These are phyloP conservation scores for Davidsoniella neocaledoniae DNA, from an alignment of 2,329 filamentous ascomycete species.

Conservation along the genomic window DNA sequence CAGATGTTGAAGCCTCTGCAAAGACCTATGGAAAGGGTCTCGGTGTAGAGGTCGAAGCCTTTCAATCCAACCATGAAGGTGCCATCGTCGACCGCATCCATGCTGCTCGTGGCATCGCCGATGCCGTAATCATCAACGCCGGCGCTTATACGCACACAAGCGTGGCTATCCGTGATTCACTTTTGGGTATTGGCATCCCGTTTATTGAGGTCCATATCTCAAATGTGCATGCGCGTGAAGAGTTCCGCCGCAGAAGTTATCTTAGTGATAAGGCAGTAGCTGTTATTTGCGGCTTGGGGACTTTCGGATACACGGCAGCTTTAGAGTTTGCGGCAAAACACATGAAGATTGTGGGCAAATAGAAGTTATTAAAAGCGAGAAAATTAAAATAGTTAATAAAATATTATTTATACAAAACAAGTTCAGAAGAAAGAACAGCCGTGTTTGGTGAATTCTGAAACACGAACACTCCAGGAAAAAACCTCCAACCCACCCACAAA, in stretches of 20 bases:
- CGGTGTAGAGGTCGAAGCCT: conserved; percentile 33
- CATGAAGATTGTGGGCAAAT: conserved; percentile 23
- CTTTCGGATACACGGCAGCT: conserved; percentile 43
- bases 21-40: conserved; percentile 31
- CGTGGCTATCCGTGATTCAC: conserved; percentile 58
- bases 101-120: conserved; percentile 37
- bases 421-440: background rate
- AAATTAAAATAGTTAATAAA: conserved; percentile 10
- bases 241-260: conserved; percentile 52
- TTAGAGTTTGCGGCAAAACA: conserved; percentile 34
- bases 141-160: conserved; percentile 62
- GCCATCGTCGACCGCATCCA: conserved; percentile 60
- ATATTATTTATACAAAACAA: background rate
- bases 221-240: conserved; percentile 57
- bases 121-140: conserved; percentile 60
- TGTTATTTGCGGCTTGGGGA: conserved; percentile 53
- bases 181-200: conserved; percentile 50
- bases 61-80: conserved; percentile 68
- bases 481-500: too few species aligned
- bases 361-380: background rate
- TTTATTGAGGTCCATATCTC: conserved; percentile 66
- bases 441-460: too few species aligned
- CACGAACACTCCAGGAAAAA: too few species aligned
- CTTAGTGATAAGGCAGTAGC: conserved; percentile 60
- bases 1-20: conserved; percentile 38